A percentile compares a stretch with the other conserved stretches of the same genome.
These are phyloP conservation scores for Pestalotiopsis sp. DNA, from an alignment of 2,329 filamentous ascomycete genomes.

Conservation along the genomic window DNA sequence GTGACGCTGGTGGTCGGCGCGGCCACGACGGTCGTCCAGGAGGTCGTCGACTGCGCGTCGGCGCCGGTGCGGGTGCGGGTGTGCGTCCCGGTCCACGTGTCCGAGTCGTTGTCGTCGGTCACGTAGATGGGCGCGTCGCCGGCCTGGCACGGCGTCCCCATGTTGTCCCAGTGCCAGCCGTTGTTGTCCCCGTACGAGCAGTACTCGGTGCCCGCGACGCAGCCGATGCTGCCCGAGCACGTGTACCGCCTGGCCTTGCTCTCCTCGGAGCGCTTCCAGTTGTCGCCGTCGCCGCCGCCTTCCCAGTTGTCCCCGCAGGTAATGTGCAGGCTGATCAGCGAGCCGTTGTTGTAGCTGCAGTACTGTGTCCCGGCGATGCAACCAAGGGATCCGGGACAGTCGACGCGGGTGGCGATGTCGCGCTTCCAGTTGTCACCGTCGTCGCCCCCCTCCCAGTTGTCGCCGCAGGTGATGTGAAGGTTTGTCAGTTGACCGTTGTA, in stretches of 20 bases:
- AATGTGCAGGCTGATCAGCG: background rate
- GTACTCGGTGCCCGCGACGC: background rate
- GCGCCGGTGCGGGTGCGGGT: background rate
- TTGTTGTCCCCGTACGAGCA: background rate
- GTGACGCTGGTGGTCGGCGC: slow-evolving; percentile 1
- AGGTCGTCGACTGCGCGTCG: background rate
- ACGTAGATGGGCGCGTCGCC: slow-evolving; percentile 3
- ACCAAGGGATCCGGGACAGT: background rate
- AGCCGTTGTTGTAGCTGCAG: slow-evolving; percentile 1
- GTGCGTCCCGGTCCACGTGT: background rate
- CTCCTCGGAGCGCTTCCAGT: background rate
- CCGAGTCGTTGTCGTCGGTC: slow-evolving; percentile 1
- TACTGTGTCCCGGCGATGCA: slow-evolving; percentile 1
- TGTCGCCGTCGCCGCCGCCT: background rate
- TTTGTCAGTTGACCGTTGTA: slow-evolving; percentile 1
- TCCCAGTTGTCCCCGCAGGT: background rate
- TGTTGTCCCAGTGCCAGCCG: slow-evolving; percentile 1
- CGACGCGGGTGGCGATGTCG: background rate
- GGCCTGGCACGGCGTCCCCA: background rate
- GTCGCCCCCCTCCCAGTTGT: background rate
- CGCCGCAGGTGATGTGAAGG: background rate
- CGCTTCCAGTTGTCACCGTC: background rate
- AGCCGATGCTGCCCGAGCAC: background rate
- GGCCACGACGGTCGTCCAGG: background rate
- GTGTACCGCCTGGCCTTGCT: background rate